Base-by-base conservation (phyloP, 1,284 basidiomycete genomes). In the Fomes fomentarius region DNA sequence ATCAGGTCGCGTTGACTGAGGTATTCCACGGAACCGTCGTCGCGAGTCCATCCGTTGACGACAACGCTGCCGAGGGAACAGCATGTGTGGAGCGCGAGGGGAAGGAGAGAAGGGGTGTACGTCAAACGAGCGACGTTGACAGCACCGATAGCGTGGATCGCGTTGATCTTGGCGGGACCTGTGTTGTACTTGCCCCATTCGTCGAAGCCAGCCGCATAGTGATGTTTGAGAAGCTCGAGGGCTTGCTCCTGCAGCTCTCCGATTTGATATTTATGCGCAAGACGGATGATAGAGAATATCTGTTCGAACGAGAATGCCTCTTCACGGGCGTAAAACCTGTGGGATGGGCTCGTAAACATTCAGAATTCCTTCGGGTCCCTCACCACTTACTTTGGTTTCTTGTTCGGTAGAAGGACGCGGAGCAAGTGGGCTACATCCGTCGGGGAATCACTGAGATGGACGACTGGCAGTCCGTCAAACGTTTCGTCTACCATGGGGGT, bases 211-310 rank as follows among this genome's bases (percentile, higher is more conserved):
- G 5, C 17, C 9, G 35, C 15, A 17, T n/a, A 37, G 35, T 30
- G 12, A 12, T 12, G 6, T 12, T 30, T 6, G 12, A 30, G 28
- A 12, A 12, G 12, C 28, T 30, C 26, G n/a, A 53, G 22, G 2
- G 28, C 25, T 28, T 41, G 11, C 15, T 53, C n/a, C 4, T 22
- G 45, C 19, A 54, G 14, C 30, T 41, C 39, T 12, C 44, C 45
- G 25, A 53, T 24, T 3, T 47, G 33, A n/a, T 58, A 58, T 47
- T 58, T 58, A 48, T 58, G 52, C 4, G 44, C 31, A 38, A 54
- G 43, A 26, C 47, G 47, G 17, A 50, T 22, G 34, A 48, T 10
- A 7, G 56, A 30, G 15, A 19, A 49, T 9, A 50, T 8, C 22
- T 47, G 14, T 24, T 46, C 22, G 43, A 55, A 55, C n/a, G 33